Evolutionary conservation across 805 yeast genomes (phyloP), one percentile per base, ranked within the genome.

Genomic region (Tetrapisispora fleetii): DNA sequence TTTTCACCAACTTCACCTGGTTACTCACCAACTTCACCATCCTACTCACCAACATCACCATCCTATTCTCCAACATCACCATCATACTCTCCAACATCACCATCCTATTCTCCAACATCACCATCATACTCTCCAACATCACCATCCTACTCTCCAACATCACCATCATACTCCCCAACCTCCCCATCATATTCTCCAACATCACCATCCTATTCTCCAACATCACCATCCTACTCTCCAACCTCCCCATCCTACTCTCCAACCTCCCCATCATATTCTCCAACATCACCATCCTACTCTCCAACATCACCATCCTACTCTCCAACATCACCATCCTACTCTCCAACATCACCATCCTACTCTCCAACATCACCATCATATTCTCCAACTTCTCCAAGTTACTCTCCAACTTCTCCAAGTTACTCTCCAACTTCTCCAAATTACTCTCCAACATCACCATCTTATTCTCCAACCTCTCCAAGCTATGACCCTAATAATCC

Each of bases 1-100:
- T 84, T 82, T 60, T 76, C 82, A 18, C 87, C 90, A 40, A 79
- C 90, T 0, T 81, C 90, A 3, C 93, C 95, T 52, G 70, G 77
- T 16, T 84, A 85, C 68, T 76, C 84, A 0, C 95, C 95, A 53
- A 85, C 95, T 0, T 81, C 90, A 0, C 95, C 95, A 58, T 62
- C 74, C 10, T 89, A 87, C 63, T 75, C 83, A 0, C 95, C 96
- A 44, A 83, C 95, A 0, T 78, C 86, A 1, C 91, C 95, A 57
- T 62, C 75, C 4, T 86, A 86, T 60, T 75, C 83, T 0, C 95
- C 95, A 48, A 80, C 87, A 0, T 80, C 87, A 0, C 80, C 86
- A 56, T 59, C 67, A 2, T 83, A 83, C 58, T 73, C 80, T 0
- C 91, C 93, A 52, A 86, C 95, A 0, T 82, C 91, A 0, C 97